Conservation (phyloP, 2,329 filamentous ascomycete species). For the Clonostachys chloroleuca region DNA sequence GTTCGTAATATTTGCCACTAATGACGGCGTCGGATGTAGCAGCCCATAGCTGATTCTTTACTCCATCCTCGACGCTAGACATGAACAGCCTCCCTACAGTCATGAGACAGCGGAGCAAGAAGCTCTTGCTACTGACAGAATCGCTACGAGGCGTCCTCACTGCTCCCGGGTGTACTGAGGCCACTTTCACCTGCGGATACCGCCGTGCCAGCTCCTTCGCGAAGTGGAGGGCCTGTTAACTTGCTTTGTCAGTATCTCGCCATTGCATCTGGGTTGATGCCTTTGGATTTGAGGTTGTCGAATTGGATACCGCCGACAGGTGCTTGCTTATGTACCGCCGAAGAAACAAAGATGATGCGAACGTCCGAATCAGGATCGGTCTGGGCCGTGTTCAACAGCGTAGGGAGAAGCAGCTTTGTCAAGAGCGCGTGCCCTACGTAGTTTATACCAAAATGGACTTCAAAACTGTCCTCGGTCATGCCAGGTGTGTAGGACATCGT, state of each 20-base stretch:
- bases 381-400: slow-evolving; percentile 11
- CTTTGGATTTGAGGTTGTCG: slow-evolving; percentile 10
- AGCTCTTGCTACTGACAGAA: too few species aligned
- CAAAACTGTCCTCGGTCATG: slow-evolving; percentile 22
- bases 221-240: slow-evolving; percentile 41
- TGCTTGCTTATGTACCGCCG: slow-evolving; percentile 8
- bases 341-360: slow-evolving; percentile 39
- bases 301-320: slow-evolving; percentile 19
- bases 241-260: slow-evolving; percentile 46
- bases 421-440: slow-evolving; percentile 23
- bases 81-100: not conserved
- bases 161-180: slow-evolving; percentile 44
- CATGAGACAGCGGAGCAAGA: too few species aligned
- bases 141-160: slow-evolving; percentile 17
- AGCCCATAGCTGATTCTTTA: not conserved
- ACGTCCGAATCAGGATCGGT: slow-evolving; percentile 18
- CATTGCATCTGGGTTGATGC: slow-evolving; percentile 8
- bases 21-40: not conserved
- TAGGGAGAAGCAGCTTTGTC: slow-evolving; percentile 21
- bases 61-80: not conserved
- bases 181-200: slow-evolving; percentile 31
- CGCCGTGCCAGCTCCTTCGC: slow-evolving; percentile 37
- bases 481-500: slow-evolving; percentile 19
- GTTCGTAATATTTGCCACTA: not conserved
- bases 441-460: slow-evolving; percentile 27